Evolutionary conservation across 768 basidiomycete genomes (phyloP), one percentile per base, ranked within the genome.

Genomic region (Lactarius psammicola): DNA sequence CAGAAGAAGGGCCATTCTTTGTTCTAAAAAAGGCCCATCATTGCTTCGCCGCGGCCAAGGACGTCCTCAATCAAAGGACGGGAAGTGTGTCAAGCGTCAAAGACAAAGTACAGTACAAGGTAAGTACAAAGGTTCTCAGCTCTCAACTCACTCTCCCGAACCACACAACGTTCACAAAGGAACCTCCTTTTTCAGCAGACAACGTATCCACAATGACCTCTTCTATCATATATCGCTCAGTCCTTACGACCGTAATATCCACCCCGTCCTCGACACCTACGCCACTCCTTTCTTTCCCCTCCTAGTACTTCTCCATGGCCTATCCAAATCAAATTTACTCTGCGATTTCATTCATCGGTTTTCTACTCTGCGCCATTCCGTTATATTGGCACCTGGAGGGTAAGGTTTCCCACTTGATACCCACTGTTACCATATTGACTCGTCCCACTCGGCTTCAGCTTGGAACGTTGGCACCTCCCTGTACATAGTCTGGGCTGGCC

Each of bases 391-490:
- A 87, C 74, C 74, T 85, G 54, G 78, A 84, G 78, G 80, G 78
- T 72, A 55, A 28, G 18, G 30, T 18, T 26, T 42, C 11, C n/a
- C 20, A 23, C 5, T 33, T 4, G 9, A n/a, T 28, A 10, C 18
- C 9, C 1, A 10, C 11, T 31, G n/a, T 30, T n/a, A 33, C 26
- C 31, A 20, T 26, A 8, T 30, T 59, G 42, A 59, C 23, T 30
- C 23, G 26, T 18, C 40, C 31, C 46, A 49, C 23, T 60, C 9
- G 34, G 20, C 31, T 46, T 56, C 36, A 80, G 86, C 86, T 23
- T 85, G 82, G 82, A 88, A 90, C 73, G 80, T 84, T 15, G 89
- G 88, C 36, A 91, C 90, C 13, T 85, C 88, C 65, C 76, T 85
- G 40, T 87, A 83, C 77, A 91, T 93, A 76, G 66, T 78, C 53